phyloP scores from a whole-genome alignment of 2,329 filamentous ascomycete genomes.

The Colletotrichum melonis region DNA sequence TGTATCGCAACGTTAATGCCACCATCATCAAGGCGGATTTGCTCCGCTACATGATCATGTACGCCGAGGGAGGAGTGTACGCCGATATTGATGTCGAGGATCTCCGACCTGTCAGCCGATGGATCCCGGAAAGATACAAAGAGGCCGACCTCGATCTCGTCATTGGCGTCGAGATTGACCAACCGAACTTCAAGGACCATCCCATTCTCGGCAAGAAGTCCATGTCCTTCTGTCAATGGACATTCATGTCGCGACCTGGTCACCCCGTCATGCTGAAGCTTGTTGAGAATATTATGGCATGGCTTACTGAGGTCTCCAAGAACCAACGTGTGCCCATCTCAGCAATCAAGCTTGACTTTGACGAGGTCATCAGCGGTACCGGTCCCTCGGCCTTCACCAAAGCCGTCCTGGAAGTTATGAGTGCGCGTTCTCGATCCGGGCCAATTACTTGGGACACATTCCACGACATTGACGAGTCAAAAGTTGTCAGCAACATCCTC shows the following conservation, averaged over 20 bases:
- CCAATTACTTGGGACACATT: constrained; percentile 71
- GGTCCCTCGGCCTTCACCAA: constrained; percentile 77
- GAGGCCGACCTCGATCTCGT: constrained; percentile 77
- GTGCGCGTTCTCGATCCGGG: constrained; percentile 43
- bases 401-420: constrained; percentile 73
- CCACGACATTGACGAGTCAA: constrained; percentile 74
- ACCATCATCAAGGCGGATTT: constrained; percentile 76
- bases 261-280: constrained; percentile 76
- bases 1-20: constrained; percentile 69
- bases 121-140: constrained; percentile 63
- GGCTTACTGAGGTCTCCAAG: constrained; percentile 70
- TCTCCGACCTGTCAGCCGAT: constrained; percentile 47
- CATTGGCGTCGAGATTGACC: constrained; percentile 77
- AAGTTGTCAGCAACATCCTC: constrained; percentile 71
- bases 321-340: constrained; percentile 69
- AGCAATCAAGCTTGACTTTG: constrained; percentile 75
- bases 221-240: constrained; percentile 80
- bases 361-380: constrained; percentile 79
- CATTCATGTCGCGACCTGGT: constrained; percentile 75
- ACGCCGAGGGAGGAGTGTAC: constrained; percentile 84
- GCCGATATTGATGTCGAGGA: constrained; percentile 60
- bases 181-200: constrained; percentile 73
- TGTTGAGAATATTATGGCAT: constrained; percentile 75
- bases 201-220: constrained; percentile 76
- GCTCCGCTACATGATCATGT: constrained; percentile 77